Evolutionary conservation across 345 rosid genomes (phyloP).

Genomic region (Eucalyptus guilfoylei): DNA sequence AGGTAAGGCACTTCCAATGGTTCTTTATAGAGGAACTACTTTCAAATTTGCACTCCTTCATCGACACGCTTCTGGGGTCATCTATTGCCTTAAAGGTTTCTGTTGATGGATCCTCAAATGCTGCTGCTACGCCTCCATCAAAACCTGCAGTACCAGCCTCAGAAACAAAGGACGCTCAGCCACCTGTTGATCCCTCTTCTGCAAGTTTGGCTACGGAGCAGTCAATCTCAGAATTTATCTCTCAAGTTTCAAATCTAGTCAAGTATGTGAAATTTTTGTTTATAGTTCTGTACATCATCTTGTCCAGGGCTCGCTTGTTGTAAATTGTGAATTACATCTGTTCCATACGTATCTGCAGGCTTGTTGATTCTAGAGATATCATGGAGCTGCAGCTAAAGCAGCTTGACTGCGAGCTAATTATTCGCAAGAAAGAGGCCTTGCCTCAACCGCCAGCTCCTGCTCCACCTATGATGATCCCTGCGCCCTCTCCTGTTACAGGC

Average conservation of each 20-base stretch:
- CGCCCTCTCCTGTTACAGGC: conserved; percentile 26
- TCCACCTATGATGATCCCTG: conserved; percentile 42
- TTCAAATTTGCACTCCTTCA: conserved; percentile 17
- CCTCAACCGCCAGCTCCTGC: conserved; percentile 46
- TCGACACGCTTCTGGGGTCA: conserved; percentile 36
- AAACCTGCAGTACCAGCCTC: conserved; percentile 19
- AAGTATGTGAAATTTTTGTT: conserved; percentile 22
- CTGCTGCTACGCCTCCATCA: conserved; percentile 16
- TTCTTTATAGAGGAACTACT: conserved; percentile 21
- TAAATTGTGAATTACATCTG: background rate
- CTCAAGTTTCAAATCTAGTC: conserved; percentile 74
- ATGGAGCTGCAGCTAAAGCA: conserved; percentile 84
- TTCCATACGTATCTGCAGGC: conserved; percentile 30
- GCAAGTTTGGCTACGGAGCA: conserved; percentile 43
- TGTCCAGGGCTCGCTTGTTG: background rate
- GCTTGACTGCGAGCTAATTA: conserved; percentile 62
- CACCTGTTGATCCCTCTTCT: conserved; percentile 25
- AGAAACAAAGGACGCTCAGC: conserved; percentile 22
- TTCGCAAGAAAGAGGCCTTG: conserved; percentile 86
- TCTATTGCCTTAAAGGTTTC: conserved; percentile 53
- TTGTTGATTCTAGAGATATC: conserved; percentile 86
- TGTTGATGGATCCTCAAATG: conserved; percentile 40
- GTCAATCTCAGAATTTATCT: conserved; percentile 60
- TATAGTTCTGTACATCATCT: background rate
- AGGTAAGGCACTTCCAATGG: conserved; percentile 33